Base-by-base conservation (phyloP, 441 rosid species). In the Rhodomyrtus psidioides region DNA sequence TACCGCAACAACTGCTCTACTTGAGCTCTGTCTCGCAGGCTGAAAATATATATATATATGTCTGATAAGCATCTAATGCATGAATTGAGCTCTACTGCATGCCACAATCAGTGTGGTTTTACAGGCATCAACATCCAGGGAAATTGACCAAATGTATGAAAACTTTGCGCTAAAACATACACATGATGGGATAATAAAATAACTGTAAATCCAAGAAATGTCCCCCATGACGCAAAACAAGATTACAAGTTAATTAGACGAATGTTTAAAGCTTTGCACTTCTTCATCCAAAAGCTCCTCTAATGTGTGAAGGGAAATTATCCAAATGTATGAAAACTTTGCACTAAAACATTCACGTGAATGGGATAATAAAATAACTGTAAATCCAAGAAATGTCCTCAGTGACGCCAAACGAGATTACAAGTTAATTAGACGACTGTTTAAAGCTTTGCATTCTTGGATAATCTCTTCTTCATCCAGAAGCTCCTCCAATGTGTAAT, bases 1-100 rank as follows among this genome's bases (percentile, higher is more conserved):
- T 88, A 88, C 15, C 83, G 88, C 86, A 88, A 39, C 70, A 88
- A 88, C 88, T 94, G 95, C 91, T 96, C 99, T 83, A 98, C 98
- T 87, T 85, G 89, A 55, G 82, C 58, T 79, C 87, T 88, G 65
- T 88, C 89, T 44, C 87, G 91, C 74, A 98, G 86, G 91, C 99
- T 98, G 91, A 87, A 90, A 87, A 54, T 42, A 86, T 30, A 86
- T 42, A 86, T 30, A 86, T 15, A 55, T 39, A 87, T 7, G 54
- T 12, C 53, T 39, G 16, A 27, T 26, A 26, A 84, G 28, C 70
- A 84, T 53, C 49, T 39, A 39, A 39, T 12, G n/a, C 49, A 70
- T 70, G 79, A 70, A 70, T 39, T 13, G 49, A 70, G 42, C 79
- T 70, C 49, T 70, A 70, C 79, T 39, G 39, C 79, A 70, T 2